Conservation (phyloP, 805 yeast genomes). For the Kodamaea laetipori region DNA sequence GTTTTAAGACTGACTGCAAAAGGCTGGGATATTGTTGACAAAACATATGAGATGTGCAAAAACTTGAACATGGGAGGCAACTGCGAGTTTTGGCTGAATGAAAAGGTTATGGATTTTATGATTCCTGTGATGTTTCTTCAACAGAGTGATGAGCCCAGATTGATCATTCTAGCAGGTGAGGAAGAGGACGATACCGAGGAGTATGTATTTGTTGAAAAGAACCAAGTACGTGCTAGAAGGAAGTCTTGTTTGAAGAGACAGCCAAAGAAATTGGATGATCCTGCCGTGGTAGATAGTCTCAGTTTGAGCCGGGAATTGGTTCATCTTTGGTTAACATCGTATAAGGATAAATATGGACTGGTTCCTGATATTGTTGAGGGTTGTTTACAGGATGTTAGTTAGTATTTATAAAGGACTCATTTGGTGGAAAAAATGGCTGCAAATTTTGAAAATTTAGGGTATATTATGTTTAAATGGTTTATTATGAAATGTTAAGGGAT, state of each 20-base stretch:
- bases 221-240: slow-evolving; percentile 20
- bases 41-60: slow-evolving; percentile 15
- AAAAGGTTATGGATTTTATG: slow-evolving; percentile 17
- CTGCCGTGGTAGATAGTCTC: slow-evolving; percentile 15
- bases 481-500: too few species aligned
- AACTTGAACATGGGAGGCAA: slow-evolving; percentile 12
- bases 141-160: slow-evolving; percentile 10
- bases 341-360: slow-evolving; percentile 10
- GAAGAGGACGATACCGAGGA: slow-evolving; percentile 22
- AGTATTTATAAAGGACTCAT: neutral
- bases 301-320: slow-evolving; percentile 24
- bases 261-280: neutral
- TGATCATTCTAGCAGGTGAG: slow-evolving; percentile 21
- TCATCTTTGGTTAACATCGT: slow-evolving; percentile 22
- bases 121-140: slow-evolving; percentile 25
- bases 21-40: slow-evolving; percentile 22
- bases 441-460: too few species aligned
- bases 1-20: slow-evolving; percentile 17
- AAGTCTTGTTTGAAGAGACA: slow-evolving; percentile 18
- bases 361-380: slow-evolving; percentile 14
- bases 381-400: neutral
- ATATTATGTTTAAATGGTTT: too few species aligned
- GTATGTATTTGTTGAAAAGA: slow-evolving; percentile 18
- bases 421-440: neutral
- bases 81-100: slow-evolving; percentile 19